Evolutionary conservation across 208 protist genomes (phyloP).

Genomic region (Wallacemonas sp.): DNA sequence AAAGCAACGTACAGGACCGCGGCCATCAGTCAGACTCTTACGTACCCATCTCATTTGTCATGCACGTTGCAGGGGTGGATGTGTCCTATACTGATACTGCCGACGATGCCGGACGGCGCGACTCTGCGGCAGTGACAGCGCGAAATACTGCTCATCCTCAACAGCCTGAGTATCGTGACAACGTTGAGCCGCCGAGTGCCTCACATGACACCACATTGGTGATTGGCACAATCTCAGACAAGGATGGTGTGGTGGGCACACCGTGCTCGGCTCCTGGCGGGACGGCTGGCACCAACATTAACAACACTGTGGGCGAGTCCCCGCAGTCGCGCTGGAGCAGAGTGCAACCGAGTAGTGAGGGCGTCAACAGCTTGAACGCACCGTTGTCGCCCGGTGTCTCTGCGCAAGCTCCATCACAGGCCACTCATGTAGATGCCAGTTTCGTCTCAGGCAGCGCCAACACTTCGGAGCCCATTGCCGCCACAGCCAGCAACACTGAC

Average conservation of each 20-base stretch:
- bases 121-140: neutral
- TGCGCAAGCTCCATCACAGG: neutral
- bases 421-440: conserved; percentile 2
- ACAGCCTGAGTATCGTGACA: neutral
- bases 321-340: too few species aligned
- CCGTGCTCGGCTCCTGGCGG: too few species aligned
- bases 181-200: neutral
- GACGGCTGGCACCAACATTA: too few species aligned
- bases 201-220: too few species aligned
- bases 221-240: too few species aligned
- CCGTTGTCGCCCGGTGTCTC: too few species aligned
- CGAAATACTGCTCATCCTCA: neutral
- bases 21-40: neutral
- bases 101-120: neutral
- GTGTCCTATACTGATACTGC: neutral
- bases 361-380: too few species aligned
- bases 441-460: neutral
- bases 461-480: neutral
- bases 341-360: too few species aligned
- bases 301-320: too few species aligned
- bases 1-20: neutral
- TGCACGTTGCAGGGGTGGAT: conserved; percentile 1
- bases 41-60: conserved; percentile 3
- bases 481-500: neutral
- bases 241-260: too few species aligned